These are phyloP conservation scores for Phaseolus lunatus DNA, from an alignment of 306 rosid genomes.

Conservation along the genomic window DNA sequence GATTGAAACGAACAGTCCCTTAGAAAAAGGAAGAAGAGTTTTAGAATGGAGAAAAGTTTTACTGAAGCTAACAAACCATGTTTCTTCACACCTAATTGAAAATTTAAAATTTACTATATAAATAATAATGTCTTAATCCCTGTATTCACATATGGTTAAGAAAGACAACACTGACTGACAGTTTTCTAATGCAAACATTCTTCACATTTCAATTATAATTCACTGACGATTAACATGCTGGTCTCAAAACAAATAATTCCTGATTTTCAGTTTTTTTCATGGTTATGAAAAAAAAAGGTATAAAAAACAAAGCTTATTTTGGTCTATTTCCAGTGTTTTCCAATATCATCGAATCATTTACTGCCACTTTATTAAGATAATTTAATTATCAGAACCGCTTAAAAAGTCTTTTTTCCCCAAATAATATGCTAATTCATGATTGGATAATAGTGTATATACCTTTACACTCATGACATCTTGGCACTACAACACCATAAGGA, in stretches of 20 bases:
- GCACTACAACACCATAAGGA: neutral
- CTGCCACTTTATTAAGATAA: neutral
- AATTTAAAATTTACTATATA: neutral
- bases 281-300: neutral
- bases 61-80: neutral
- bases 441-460: neutral
- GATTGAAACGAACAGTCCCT: constrained; percentile 90
- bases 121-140: neutral
- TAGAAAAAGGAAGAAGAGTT: neutral
- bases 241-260: neutral
- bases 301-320: neutral
- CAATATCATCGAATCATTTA: neutral
- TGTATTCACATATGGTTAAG: constrained; percentile 12
- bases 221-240: neutral
- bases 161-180: constrained; percentile 9
- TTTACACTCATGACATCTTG: neutral
- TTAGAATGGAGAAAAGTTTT: constrained; percentile 23
- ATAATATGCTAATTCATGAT: neutral
- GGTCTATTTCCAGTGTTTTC: neutral
- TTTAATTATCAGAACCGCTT: neutral
- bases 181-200: constrained; percentile 16
- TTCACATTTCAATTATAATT: neutral
- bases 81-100: constrained; percentile 6
- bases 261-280: neutral
- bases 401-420: neutral